Evolutionary conservation across 495 filamentous ascomycete species (phyloP).

Genomic region (Symbiotaphrina buchneri): DNA sequence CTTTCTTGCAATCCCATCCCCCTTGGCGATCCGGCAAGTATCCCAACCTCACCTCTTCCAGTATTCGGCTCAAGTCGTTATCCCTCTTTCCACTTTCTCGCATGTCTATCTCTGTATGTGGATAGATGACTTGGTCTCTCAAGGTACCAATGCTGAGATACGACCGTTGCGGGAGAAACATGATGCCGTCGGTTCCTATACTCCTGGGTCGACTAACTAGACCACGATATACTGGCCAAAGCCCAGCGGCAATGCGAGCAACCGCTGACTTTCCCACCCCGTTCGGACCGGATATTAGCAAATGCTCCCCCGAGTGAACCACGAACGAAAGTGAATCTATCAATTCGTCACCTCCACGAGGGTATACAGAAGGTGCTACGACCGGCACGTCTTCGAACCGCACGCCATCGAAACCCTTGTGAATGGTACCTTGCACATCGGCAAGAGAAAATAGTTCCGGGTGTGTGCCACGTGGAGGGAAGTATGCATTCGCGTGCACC

Average conservation of each 20-base stretch:
- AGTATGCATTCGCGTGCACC: conserved; percentile 77
- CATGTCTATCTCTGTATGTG: conserved; percentile 89
- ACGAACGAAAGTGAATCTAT: conserved; percentile 71
- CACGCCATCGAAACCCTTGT: conserved; percentile 86
- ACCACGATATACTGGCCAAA: conserved; percentile 92
- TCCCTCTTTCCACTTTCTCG: conserved; percentile 56
- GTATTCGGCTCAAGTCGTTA: conserved; percentile 42
- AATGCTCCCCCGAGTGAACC: conserved; percentile 72
- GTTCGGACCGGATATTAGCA: conserved; percentile 87
- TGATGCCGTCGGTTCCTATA: conserved; percentile 73
- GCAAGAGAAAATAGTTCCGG: conserved; percentile 71
- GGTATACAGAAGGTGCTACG: conserved; percentile 65
- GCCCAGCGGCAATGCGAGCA: conserved; percentile 67
- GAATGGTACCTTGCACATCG: conserved; percentile 78
- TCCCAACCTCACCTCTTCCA: conserved; percentile 66
- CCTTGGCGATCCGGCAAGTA: conserved; percentile 85
- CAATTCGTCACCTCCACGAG: conserved; percentile 77
- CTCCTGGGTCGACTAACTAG: conserved; percentile 68
- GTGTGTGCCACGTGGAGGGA: conserved; percentile 35
- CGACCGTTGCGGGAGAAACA: conserved; percentile 91
- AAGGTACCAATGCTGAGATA: conserved; percentile 92
- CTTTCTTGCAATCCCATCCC: conserved; percentile 89
- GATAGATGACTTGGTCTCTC: conserved; percentile 94
- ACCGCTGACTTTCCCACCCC: conserved; percentile 88
- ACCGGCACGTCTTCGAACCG: conserved; percentile 85